Base-by-base conservation (phyloP, 2,329 filamentous ascomycete genomes). In the Blastomyces percursus region DNA sequence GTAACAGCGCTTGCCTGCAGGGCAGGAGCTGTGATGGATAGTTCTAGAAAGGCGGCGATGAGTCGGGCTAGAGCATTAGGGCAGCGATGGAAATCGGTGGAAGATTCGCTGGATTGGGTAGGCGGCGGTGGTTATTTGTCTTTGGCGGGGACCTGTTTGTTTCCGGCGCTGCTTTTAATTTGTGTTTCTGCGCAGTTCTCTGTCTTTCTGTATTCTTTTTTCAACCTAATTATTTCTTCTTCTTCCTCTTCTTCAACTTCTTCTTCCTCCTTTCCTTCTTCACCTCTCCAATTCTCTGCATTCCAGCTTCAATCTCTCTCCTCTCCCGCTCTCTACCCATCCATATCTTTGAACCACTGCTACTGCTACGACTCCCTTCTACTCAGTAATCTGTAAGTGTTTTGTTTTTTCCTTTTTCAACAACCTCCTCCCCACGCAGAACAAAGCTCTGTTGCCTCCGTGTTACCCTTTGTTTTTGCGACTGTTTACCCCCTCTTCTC, bases 31-130 rank as follows among this genome's bases (percentile, higher is more conserved):
- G 30, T 32, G 30, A 16, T 59, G 40, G 56, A 59, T 32, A 30
- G 40, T 59, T 59, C 56, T n/a, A 54, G 59, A 61, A 61, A 35
- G 21, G 2, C 50, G 3, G 21, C 11, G n/a, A n/a, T 46, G 48
- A 9, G 35, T 54, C 30, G 52, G 52, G n/a, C 52, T 62, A 59
- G 61, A 56, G 61, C 56, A 21, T 3, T 3, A 12, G 19, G 42
- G 48, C 57, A 62, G 63, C 60, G 61, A 65, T 67, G 65, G 66
- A 67, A 67, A 51, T 65, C 61, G 56, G 60, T 67, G 65, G 66
- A 67, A 67, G 63, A 63, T 67, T 67, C 66, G 66, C 65, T 65
- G 60, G 27, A 52, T 21, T 8, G 7, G 2, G 7, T 12, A 9
- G 50, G n/a, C 3, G 14, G 21, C 21, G 11, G 50, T 16, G 30